phyloP scores from a whole-genome alignment of 2,329 filamentous ascomycete genomes.

The Fusarium guadeloupense region DNA sequence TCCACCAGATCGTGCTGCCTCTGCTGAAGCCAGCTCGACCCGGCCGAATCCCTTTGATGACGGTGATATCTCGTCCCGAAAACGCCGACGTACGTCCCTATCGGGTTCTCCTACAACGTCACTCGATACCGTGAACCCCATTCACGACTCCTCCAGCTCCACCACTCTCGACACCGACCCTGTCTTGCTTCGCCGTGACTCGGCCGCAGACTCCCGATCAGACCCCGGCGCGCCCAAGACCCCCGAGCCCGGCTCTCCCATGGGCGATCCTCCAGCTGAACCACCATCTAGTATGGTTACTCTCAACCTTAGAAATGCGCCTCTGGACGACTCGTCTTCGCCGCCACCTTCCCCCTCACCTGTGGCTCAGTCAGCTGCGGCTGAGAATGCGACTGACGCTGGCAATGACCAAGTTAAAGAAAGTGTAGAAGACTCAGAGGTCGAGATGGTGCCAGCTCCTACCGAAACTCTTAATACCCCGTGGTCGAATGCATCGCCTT shows the following conservation, averaged over 20 bases:
- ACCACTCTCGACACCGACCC: conserved; percentile 45
- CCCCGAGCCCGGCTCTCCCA: conserved; percentile 49
- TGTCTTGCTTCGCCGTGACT: conserved; percentile 38
- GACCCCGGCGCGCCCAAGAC: conserved; percentile 56
- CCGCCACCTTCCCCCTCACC: conserved; percentile 54
- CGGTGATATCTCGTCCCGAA: conserved; percentile 63
- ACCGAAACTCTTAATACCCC: conserved; percentile 40
- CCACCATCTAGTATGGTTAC: conserved; percentile 66
- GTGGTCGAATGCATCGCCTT: conserved; percentile 51
- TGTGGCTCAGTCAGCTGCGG: conserved; percentile 36
- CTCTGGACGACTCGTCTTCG: conserved; percentile 53
- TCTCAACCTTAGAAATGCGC: conserved; percentile 65
- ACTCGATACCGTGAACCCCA: conserved; percentile 53
- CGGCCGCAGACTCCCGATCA: conserved; percentile 50
- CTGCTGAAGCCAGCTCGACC: conserved; percentile 69
- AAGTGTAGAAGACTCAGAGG: conserved; percentile 59
- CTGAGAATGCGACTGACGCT: background rate
- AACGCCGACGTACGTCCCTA: conserved; percentile 69
- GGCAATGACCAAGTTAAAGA: conserved; percentile 49
- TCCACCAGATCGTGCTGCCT: conserved; percentile 67
- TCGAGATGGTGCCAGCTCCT: conserved; percentile 46
- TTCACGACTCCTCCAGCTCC: conserved; percentile 47
- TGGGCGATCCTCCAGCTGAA: conserved; percentile 45
- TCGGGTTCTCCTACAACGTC: conserved; percentile 65
- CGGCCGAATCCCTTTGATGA: conserved; percentile 73